Evolutionary conservation across 768 basidiomycete species (phyloP), one percentile per base, ranked within the genome.

Genomic region (Lactarius evosmus): DNA sequence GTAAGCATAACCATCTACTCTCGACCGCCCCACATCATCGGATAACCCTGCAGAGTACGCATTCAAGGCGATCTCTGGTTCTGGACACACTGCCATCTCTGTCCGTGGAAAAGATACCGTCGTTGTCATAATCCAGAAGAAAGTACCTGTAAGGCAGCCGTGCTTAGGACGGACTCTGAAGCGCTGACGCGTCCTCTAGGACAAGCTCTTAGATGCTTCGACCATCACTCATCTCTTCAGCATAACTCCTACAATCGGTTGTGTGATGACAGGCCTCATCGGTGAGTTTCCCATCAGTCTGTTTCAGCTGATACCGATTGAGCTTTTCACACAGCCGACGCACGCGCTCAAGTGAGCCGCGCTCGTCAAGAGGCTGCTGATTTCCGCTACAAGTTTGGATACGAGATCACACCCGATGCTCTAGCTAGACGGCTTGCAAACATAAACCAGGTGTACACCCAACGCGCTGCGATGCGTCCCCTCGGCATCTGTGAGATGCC

Each of bases 381-480:
- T 8, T 98, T 94, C 80, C 82, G 95, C 69, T 92, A 96, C 80
- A 98, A 97, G 75, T 96, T 89, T 72, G 97, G 97, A 32, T 95
- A 98, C 73, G 97, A 99, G 78, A 97, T 99, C 70, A 96, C 95
- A 3, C 94, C 96, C 4, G 95, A 97, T 73, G 89, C 91, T n/a
- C 83, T 99, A 50, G 92, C 97, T 25, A 87, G 95, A 67, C 84
- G 96, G 53, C 79, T 99, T 72, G 97, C 96, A 34, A 97, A 98
- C 75, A 94, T 98, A 75, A 98, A 98, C 73, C 97, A 98, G 77
- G 96, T 98, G 1, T 98, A 98, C 77, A 99, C 97, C 2, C 97
- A 99, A 77, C 83, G 92, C 62, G 96, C 96, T 2, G 97, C 85
- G 40, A 98, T 99, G 95, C 83, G 97, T 46, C 97, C 97, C 2